phyloP scores from a whole-genome alignment of 805 yeast genomes.

The Komagataella populi region DNA sequence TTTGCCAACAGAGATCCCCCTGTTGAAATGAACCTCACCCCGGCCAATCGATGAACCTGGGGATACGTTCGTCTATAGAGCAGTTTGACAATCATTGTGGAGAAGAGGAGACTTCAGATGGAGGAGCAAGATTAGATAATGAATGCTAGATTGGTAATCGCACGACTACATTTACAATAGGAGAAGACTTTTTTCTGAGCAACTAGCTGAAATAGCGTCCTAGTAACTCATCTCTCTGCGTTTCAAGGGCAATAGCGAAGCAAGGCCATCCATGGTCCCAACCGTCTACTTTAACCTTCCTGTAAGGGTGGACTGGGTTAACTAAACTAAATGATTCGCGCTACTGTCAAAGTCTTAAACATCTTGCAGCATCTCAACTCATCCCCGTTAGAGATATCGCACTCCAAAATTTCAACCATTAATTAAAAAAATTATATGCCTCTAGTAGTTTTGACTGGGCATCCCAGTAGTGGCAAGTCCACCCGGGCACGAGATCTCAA shows the following conservation, averaged over 20 bases:
- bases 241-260: no score
- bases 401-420: conserved; percentile 25
- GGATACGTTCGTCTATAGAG: no score
- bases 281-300: no score
- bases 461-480: conserved; percentile 77
- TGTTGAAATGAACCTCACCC: not conserved
- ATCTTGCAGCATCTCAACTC: no score
- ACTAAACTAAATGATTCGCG: no score
- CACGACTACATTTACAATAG: not conserved
- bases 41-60: not conserved
- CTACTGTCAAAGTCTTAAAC: no score
- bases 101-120: not conserved
- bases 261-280: no score
- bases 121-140: not conserved
- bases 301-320: no score
- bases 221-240: no score
- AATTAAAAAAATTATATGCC: conserved; percentile 49
- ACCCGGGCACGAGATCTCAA: conserved; percentile 51
- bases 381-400: not conserved
- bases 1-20: not conserved
- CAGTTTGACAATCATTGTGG: not conserved
- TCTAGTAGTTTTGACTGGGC: conserved; percentile 68
- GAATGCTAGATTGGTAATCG: not conserved
- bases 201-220: no score
- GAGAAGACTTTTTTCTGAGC: not conserved